Conservation (phyloP, 169 alveolate genomes). For the Cryptosporidium parvum region DNA sequence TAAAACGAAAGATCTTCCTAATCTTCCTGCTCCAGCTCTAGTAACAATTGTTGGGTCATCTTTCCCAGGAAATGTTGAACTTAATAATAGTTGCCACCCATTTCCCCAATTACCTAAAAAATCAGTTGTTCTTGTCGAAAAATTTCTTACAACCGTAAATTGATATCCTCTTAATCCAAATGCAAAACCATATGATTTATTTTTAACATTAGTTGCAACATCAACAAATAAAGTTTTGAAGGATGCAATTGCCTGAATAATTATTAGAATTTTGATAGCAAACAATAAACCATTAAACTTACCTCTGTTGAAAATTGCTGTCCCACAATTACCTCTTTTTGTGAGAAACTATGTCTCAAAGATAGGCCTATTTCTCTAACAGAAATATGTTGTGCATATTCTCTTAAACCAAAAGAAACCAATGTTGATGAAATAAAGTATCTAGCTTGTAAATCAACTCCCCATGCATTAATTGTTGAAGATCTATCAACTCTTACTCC, state of each 20-base stretch:
- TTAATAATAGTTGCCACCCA: conserved; percentile 62
- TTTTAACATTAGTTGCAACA: conserved; percentile 62
- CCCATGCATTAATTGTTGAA: conserved; percentile 68
- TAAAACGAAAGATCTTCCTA: conserved; percentile 73
- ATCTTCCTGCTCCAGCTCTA: conserved; percentile 74
- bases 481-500: conserved; percentile 71
- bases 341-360: conserved; percentile 65
- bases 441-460: conserved; percentile 70
- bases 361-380: conserved; percentile 60
- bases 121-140: conserved; percentile 59
- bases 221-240: conserved; percentile 62
- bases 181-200: conserved; percentile 60
- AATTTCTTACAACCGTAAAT: conserved; percentile 61
- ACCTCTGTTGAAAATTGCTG: conserved; percentile 74
- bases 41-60: conserved; percentile 38
- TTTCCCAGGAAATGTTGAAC: conserved; percentile 48
- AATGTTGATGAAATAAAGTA: conserved; percentile 63
- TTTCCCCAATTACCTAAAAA: conserved; percentile 74
- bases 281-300: neutral
- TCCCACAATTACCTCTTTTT: conserved; percentile 18
- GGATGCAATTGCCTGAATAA: conserved; percentile 63
- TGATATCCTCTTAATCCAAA: conserved; percentile 73
- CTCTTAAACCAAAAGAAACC: conserved; percentile 68
- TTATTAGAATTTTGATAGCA: neutral
- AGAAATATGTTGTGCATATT: conserved; percentile 72